Percentiles rank a stretch among this genome's conserved stretches.
Evolutionary conservation across 305 asterid genomes (phyloP).

Genomic region (Solanum aculeatissimum): DNA sequence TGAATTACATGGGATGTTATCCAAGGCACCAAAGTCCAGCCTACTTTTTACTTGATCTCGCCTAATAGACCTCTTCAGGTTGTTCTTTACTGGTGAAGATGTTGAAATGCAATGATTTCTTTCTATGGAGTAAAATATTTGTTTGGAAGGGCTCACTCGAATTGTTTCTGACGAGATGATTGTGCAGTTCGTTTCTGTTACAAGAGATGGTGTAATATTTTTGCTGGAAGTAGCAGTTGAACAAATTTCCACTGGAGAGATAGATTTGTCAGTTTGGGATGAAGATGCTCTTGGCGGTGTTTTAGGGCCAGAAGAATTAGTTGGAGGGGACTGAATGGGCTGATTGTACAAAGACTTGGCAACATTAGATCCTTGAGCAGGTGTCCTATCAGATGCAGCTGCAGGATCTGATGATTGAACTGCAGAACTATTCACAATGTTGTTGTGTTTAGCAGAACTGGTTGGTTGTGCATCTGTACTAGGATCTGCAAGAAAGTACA

Average conservation of each 20-base stretch:
- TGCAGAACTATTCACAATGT: constrained; percentile 6
- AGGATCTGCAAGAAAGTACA: constrained; percentile 23
- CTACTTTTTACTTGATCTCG: constrained; percentile 84
- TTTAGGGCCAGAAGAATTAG: constrained; percentile 57
- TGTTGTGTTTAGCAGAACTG: constrained; percentile 19
- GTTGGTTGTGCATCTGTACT: constrained; percentile 16
- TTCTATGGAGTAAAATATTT: constrained; percentile 67
- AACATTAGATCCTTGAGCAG: constrained; percentile 53
- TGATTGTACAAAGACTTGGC: constrained; percentile 75
- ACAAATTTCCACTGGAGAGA: constrained; percentile 35
- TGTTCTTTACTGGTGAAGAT: constrained; percentile 61
- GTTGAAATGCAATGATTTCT: constrained; percentile 56
- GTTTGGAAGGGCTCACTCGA: constrained; percentile 74
- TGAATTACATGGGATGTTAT: constrained; percentile 25
- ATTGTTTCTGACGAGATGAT: constrained; percentile 79
- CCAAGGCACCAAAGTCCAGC: constrained; percentile 68
- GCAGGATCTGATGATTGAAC: constrained; percentile 17
- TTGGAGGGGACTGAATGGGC: constrained; percentile 42
- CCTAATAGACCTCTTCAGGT: constrained; percentile 26
- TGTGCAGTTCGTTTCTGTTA: constrained; percentile 64
- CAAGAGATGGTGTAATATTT: constrained; percentile 33
- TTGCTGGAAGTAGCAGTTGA: constrained; percentile 47
- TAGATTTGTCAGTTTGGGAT: constrained; percentile 49
- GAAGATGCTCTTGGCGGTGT: constrained; percentile 70
- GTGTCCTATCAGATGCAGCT: constrained; percentile 14